These are phyloP conservation scores for Podaxis sp. DNA, from an alignment of 768 basidiomycete genomes.

Conservation along the genomic window DNA sequence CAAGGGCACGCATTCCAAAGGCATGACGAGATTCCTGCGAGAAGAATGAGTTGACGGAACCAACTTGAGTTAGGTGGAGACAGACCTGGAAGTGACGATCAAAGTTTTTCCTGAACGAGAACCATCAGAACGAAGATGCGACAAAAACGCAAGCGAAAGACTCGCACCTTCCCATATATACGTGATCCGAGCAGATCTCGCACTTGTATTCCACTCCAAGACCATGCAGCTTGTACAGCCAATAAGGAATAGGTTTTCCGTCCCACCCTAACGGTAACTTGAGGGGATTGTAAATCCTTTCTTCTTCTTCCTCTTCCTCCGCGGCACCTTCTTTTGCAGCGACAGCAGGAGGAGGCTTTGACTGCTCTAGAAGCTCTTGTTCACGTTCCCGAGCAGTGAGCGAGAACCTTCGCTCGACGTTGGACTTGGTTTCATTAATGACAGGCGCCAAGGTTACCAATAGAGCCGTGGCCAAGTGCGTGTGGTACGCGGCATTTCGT, in stretches of 20 bases:
- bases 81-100: constrained; percentile 89
- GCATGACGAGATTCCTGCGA: constrained; percentile 89
- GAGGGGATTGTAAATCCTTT: constrained; percentile 95
- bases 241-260: constrained; percentile 98
- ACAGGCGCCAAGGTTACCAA: constrained; percentile 58
- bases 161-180: constrained; percentile 89
- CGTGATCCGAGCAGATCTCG: constrained; percentile 95
- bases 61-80: constrained; percentile 5
- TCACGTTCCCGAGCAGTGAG: constrained; percentile 97
- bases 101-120: constrained; percentile 75
- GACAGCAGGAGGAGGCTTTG: constrained; percentile 42
- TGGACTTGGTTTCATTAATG: constrained; percentile 88
- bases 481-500: constrained; percentile 64
- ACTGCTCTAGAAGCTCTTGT: constrained; percentile 80
- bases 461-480: constrained; percentile 65
- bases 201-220: constrained; percentile 97
- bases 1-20: constrained; percentile 96
- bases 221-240: constrained; percentile 97
- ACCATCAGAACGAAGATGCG: constrained; percentile 4
- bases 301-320: constrained; percentile 90
- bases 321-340: constrained; percentile 41
- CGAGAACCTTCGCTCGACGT: constrained; percentile 94
- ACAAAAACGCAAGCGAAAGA: background rate
- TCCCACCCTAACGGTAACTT: constrained; percentile 98
- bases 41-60: constrained; percentile 13